phyloP scores from a whole-genome alignment of 2,329 filamentous ascomycete genomes.

The Hortaea werneckii region DNA sequence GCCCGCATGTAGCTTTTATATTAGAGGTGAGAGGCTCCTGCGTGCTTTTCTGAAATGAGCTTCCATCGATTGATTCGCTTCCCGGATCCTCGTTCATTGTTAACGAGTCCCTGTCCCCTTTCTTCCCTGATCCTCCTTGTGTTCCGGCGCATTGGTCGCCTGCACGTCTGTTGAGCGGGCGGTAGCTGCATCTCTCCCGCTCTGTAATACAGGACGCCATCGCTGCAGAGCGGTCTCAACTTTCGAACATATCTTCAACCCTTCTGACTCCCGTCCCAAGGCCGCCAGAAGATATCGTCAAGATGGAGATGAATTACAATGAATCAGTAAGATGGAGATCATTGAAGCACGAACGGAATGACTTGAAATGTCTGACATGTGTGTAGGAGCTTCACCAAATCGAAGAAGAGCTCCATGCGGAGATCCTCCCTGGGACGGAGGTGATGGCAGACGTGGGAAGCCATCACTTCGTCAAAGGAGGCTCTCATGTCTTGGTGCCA shows the following conservation, averaged over 20 bases:
- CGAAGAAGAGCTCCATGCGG: conserved; percentile 42
- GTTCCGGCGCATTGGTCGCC: too few relatives aligned
- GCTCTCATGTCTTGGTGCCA: conserved; percentile 39
- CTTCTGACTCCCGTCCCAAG: not conserved
- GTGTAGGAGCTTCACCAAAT: conserved; percentile 37
- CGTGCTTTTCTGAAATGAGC: not conserved
- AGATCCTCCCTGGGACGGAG: conserved; percentile 49
- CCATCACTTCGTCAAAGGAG: conserved; percentile 54
- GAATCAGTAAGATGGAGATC: conserved; percentile 23
- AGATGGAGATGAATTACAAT: conserved; percentile 42
- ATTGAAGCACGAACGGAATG: not conserved
- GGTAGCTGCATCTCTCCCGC: too few relatives aligned
- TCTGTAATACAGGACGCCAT: too few relatives aligned
- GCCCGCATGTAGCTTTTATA: too few relatives aligned
- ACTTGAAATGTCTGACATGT: conserved; percentile 7
- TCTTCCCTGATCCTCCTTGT: too few relatives aligned
- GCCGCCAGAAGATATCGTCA: conserved; percentile 3
- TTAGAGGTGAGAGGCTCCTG: not conserved
- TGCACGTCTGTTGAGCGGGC: too few relatives aligned
- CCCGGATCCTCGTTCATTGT: not conserved
- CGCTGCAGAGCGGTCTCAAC: too few relatives aligned
- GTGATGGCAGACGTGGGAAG: conserved; percentile 51
- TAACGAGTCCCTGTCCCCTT: not conserved
- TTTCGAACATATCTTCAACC: too few relatives aligned
- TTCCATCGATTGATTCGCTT: not conserved